Percentiles rank a stretch among this genome's conserved stretches.
Evolutionary conservation across 2,329 filamentous ascomycete genomes (phyloP).

Genomic region (Epichloe gansuensis): DNA sequence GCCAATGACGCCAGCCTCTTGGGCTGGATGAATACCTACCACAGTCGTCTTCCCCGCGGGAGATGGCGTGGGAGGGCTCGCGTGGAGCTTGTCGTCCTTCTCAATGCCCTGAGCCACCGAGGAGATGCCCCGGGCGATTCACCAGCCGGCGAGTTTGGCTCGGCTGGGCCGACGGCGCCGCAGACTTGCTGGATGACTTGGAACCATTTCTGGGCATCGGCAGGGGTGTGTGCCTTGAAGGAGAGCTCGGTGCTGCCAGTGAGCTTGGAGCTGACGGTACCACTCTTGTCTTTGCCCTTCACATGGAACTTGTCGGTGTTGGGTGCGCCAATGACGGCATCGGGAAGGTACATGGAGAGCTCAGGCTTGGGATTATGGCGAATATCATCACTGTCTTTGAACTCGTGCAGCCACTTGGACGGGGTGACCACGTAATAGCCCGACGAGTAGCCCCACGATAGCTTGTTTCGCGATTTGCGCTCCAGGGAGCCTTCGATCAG

Average conservation of each 20-base stretch:
- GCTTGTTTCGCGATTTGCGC: conserved; percentile 80
- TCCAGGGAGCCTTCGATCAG: conserved; percentile 82
- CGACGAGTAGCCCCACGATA: conserved; percentile 62
- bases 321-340: conserved; percentile 63
- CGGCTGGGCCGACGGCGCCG: conserved; percentile 33
- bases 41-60: conserved; percentile 14
- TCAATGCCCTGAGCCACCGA: not conserved
- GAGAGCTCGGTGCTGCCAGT: conserved; percentile 66
- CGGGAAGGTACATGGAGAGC: conserved; percentile 81
- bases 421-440: conserved; percentile 87
- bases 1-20: conserved; percentile 35
- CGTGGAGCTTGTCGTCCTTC: conserved; percentile 9
- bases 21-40: conserved; percentile 23
- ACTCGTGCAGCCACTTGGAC: conserved; percentile 84
- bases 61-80: conserved; percentile 8
- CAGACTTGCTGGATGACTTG: conserved; percentile 54
- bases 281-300: conserved; percentile 86
- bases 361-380: conserved; percentile 69
- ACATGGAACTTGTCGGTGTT: conserved; percentile 80
- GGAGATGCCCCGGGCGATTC: conserved; percentile 4
- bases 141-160: conserved; percentile 14
- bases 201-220: conserved; percentile 79
- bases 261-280: conserved; percentile 69
- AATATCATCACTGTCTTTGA: conserved; percentile 75
- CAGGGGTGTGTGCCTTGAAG: conserved; percentile 77